Conservation (phyloP, 208 protist genomes). For the Trypanosoma mega region DNA sequence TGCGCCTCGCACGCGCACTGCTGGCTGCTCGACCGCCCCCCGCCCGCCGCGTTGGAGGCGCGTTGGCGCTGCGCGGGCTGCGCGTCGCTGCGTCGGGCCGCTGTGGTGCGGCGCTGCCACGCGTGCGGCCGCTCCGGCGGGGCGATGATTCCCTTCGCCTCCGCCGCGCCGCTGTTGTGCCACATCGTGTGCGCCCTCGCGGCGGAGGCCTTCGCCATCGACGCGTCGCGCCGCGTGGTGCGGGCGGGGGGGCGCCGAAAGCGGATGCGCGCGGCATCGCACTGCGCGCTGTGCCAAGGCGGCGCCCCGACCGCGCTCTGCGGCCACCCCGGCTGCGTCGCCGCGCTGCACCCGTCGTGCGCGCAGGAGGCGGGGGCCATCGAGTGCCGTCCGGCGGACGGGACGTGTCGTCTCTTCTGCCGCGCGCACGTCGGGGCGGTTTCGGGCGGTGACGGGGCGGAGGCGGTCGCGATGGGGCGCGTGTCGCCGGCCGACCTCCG, state of each 20-base stretch:
- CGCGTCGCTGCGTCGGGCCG: constrained; percentile 28
- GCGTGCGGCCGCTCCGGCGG: constrained; percentile 58
- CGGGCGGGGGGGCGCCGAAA: constrained; percentile 21
- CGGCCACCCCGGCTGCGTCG: constrained; percentile 60
- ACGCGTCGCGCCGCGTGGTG: constrained; percentile 15
- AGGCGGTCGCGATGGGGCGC: constrained; percentile 21
- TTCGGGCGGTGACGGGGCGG: too few relatives aligned
- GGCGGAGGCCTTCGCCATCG: constrained; percentile 48
- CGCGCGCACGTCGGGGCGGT: constrained; percentile 55
- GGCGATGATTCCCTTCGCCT: constrained; percentile 44
- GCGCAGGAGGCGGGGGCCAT: constrained; percentile 51
- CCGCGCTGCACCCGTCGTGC: constrained; percentile 70
- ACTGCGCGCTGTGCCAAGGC: constrained; percentile 61
- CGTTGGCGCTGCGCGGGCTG: constrained; percentile 72
- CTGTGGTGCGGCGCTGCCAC: constrained; percentile 31
- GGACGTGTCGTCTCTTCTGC: constrained; percentile 56
- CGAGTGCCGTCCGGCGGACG: constrained; percentile 32
- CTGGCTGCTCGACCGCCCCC: constrained; percentile 53
- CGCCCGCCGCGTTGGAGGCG: constrained; percentile 24
- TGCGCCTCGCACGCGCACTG: constrained; percentile 55
- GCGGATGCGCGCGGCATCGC: constrained; percentile 35
- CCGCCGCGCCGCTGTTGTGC: constrained; percentile 26
- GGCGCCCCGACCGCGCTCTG: constrained; percentile 38
- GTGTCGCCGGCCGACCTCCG: constrained; percentile 36
- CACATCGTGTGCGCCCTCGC: constrained; percentile 66